Conservation (phyloP, 129 eudicot species). For the Helianthus annuus region DNA sequence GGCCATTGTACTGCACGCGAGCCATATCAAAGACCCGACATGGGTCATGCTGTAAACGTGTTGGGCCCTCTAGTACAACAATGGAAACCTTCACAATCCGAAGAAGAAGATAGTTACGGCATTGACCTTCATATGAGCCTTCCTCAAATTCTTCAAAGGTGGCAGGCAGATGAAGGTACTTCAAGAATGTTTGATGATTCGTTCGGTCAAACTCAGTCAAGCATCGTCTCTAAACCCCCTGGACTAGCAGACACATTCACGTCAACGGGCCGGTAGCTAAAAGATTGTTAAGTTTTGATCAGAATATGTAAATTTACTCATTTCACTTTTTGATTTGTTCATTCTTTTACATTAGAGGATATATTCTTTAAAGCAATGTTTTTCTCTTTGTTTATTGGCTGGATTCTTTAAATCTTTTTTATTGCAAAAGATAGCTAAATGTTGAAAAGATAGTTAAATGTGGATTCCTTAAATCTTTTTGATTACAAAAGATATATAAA, state of each 20-base stretch:
- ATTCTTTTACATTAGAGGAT: constrained; percentile 25
- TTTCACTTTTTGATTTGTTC: constrained; percentile 33
- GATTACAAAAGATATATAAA: constrained; percentile 1
- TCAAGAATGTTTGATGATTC: constrained; percentile 36
- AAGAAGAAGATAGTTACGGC: constrained; percentile 45
- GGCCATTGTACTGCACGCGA: constrained; percentile 74
- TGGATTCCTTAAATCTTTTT: constrained; percentile 13
- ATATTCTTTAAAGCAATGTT: neutral
- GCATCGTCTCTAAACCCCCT: constrained; percentile 34
- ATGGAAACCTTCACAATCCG: constrained; percentile 54
- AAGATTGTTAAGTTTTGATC: constrained; percentile 5
- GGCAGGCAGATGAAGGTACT: constrained; percentile 52
- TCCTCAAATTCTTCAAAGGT: constrained; percentile 45
- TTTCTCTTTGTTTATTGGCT: constrained; percentile 23
- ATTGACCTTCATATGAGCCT: constrained; percentile 46
- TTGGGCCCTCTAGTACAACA: constrained; percentile 61
- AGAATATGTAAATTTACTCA: constrained; percentile 3
- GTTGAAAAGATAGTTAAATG: constrained; percentile 10
- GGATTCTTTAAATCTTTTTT: constrained; percentile 14
- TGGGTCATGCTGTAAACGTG: constrained; percentile 74
- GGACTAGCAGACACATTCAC: constrained; percentile 26
- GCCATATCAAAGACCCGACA: constrained; percentile 68
- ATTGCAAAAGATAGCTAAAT: neutral
- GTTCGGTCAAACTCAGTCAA: constrained; percentile 22
- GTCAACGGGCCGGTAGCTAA: constrained; percentile 39